Percentiles rank a stretch among this genome's conserved stretches.
phyloP scores from a whole-genome alignment of 2,329 filamentous ascomycete species.

The Hyphodiscus sp. region DNA sequence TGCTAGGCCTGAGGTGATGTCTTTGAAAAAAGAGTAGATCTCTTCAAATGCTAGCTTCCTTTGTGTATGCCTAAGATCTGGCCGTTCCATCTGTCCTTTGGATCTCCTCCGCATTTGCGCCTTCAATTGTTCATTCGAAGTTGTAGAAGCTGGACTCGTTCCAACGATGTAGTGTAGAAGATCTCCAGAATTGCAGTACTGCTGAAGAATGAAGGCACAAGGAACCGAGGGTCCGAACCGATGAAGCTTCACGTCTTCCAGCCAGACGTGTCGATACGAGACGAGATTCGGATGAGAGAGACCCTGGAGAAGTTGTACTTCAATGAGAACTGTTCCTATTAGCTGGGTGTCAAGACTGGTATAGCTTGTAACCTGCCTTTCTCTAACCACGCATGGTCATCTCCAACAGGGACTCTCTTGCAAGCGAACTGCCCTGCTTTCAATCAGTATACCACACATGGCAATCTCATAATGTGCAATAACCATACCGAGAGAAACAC shows the following conservation, averaged over 20 bases:
- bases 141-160: slow-evolving; percentile 49
- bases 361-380: slow-evolving; percentile 42
- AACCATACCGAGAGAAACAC: slow-evolving; percentile 60
- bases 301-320: slow-evolving; percentile 87
- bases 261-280: slow-evolving; percentile 94
- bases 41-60: slow-evolving; percentile 66
- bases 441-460: slow-evolving; percentile 10
- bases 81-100: slow-evolving; percentile 64
- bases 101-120: slow-evolving; percentile 79
- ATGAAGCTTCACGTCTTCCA: slow-evolving; percentile 79
- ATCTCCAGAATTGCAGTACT: slow-evolving; percentile 94
- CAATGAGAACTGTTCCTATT: slow-evolving; percentile 57
- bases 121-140: slow-evolving; percentile 80
- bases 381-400: slow-evolving; percentile 91
- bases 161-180: slow-evolving; percentile 82
- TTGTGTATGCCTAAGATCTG: slow-evolving; percentile 16
- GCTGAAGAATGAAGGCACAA: slow-evolving; percentile 93
- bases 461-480: not conserved
- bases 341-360: slow-evolving; percentile 2
- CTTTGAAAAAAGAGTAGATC: slow-evolving; percentile 93
- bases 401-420: slow-evolving; percentile 91
- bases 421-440: slow-evolving; percentile 72
- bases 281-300: slow-evolving; percentile 93
- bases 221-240: slow-evolving; percentile 87
- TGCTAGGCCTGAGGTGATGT: slow-evolving; percentile 85